Conservation (phyloP, 1,284 basidiomycete genomes). For the Hypsizygus ulmarius region DNA sequence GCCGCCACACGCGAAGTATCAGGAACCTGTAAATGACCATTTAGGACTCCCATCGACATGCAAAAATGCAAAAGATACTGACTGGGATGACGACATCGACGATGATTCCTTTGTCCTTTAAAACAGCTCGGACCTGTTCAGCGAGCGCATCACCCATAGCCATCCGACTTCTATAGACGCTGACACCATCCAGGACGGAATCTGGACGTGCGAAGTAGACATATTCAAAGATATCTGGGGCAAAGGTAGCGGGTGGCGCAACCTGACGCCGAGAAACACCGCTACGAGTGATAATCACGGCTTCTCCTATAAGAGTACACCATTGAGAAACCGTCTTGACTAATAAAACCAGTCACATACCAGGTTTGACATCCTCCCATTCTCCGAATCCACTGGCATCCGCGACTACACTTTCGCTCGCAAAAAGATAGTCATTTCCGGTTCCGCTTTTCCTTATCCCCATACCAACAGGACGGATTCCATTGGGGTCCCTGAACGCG, state of each 20-base stretch:
- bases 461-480: conserved; percentile 91
- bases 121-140: conserved; percentile 77
- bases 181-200: conserved; percentile 96
- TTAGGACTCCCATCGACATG: not conserved
- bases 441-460: conserved; percentile 57
- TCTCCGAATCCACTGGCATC: conserved; percentile 89
- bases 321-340: conserved; percentile 5
- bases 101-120: conserved; percentile 65
- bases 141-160: conserved; percentile 98
- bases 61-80: conserved; percentile 21
- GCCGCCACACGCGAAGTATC: conserved; percentile 97
- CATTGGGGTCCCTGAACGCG: conserved; percentile 98
- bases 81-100: conserved; percentile 98
- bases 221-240: conserved; percentile 99
- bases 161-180: conserved; percentile 97
- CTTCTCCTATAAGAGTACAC: conserved; percentile 63
- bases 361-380: conserved; percentile 94
- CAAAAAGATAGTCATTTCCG: conserved; percentile 85
- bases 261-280: conserved; percentile 75
- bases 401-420: conserved; percentile 95
- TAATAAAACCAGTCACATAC: conserved; percentile 38
- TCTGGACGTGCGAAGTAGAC: conserved; percentile 99
- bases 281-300: conserved; percentile 89
- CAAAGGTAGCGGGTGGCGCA: conserved; percentile 68
- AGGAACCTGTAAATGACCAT: conserved; percentile 60